These are phyloP conservation scores for Theobroma cacao DNA, from an alignment of 345 rosid genomes.

Conservation along the genomic window DNA sequence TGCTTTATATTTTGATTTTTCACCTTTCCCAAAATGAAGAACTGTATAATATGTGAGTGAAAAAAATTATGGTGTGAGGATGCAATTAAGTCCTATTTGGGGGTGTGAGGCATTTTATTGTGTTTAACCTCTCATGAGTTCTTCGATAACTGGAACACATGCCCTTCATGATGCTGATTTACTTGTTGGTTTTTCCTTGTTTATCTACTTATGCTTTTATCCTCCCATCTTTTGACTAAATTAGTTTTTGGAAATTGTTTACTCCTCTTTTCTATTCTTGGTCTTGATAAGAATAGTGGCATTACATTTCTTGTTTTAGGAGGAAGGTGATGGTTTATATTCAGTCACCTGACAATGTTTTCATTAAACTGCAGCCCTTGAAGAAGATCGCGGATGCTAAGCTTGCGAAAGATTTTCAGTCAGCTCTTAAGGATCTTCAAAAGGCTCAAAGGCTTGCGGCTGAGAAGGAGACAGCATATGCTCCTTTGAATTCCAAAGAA, in stretches of 20 bases:
- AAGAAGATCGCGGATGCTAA: constrained; percentile 78
- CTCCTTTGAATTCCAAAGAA: constrained; percentile 51
- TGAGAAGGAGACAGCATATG: constrained; percentile 56
- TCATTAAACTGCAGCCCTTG: constrained; percentile 41
- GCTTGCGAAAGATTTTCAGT: constrained; percentile 68
- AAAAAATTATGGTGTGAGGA: not conserved
- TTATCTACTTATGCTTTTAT: not conserved
- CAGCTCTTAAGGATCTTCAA: constrained; percentile 64
- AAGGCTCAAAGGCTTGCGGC: constrained; percentile 81
- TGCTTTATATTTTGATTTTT: not conserved
- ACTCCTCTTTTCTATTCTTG: not conserved
- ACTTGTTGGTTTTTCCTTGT: not conserved
- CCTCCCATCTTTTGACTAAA: not conserved
- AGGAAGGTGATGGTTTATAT: not conserved
- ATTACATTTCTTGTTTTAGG: not conserved
- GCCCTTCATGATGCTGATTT: not conserved
- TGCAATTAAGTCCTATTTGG: not conserved
- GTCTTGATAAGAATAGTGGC: not conserved
- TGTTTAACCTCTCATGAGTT: not conserved
- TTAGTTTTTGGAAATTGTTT: not conserved
- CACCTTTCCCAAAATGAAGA: not conserved
- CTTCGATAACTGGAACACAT: not conserved
- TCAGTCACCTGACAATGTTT: not conserved
- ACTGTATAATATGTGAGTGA: not conserved
- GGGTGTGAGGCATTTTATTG: not conserved